A percentile compares a stretch with the other conserved stretches of the same genome.
These are phyloP conservation scores for Epichloe glyceriae DNA, from an alignment of 2,329 filamentous ascomycete genomes.

Conservation along the genomic window DNA sequence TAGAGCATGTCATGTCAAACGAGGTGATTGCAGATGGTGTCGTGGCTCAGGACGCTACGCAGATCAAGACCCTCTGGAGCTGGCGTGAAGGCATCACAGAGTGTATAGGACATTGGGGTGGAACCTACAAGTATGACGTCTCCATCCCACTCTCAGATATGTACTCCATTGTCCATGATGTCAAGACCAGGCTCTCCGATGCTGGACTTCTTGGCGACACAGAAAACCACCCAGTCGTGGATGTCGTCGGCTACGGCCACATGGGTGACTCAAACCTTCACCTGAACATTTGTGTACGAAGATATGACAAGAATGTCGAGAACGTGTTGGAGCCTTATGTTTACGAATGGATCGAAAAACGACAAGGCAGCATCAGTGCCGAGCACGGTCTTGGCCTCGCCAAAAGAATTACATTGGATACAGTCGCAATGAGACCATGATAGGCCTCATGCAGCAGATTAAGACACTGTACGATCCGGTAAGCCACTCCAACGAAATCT, in stretches of 20 bases:
- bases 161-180: conserved; percentile 82
- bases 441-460: conserved; percentile 86
- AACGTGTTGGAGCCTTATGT: conserved; percentile 84
- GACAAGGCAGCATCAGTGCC: conserved; percentile 86
- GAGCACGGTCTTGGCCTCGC: conserved; percentile 90
- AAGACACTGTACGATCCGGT: conserved; percentile 92
- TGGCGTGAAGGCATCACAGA: conserved; percentile 93
- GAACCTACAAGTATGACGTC: conserved; percentile 96
- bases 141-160: conserved; percentile 83
- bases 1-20: conserved; percentile 82
- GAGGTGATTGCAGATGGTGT: conserved; percentile 84
- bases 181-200: conserved; percentile 54
- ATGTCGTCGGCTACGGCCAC: conserved; percentile 92
- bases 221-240: conserved; percentile 65
- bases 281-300: conserved; percentile 71
- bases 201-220: conserved; percentile 68
- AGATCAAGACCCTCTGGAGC: conserved; percentile 71
- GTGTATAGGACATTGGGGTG: conserved; percentile 76
- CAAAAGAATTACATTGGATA: conserved; percentile 95
- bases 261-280: conserved; percentile 97
- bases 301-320: conserved; percentile 81
- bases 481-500: conserved; percentile 26
- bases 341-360: conserved; percentile 88
- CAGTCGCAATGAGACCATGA: conserved; percentile 75
- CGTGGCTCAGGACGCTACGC: conserved; percentile 85